Conservation (phyloP, 2,329 filamentous ascomycete species). For the Fusarium sp. region DNA sequence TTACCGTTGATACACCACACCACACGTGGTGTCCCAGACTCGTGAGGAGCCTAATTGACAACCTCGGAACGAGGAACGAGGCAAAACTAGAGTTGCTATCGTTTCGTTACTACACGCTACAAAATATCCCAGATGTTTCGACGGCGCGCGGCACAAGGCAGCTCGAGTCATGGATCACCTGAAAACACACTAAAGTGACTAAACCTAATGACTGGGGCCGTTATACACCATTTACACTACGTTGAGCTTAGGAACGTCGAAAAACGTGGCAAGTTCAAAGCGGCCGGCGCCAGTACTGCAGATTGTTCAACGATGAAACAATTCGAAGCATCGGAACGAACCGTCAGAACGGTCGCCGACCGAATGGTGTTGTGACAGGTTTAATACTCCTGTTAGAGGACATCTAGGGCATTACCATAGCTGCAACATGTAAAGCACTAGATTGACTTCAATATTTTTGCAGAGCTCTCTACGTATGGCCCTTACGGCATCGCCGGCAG, state of each 20-base stretch:
- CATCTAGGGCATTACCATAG: background rate
- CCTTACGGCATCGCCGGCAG: slow-evolving; percentile 9
- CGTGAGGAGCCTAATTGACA: background rate
- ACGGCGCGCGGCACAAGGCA: background rate
- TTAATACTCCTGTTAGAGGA: slow-evolving; percentile 5
- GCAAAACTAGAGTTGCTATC: background rate
- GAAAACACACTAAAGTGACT: slow-evolving; percentile 8
- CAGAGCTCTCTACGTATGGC: background rate
- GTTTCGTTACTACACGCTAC: slow-evolving; percentile 1
- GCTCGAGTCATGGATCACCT: slow-evolving; percentile 5
- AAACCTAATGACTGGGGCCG: background rate
- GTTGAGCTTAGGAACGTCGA: background rate
- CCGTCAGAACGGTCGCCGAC: slow-evolving; percentile 24
- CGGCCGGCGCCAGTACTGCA: background rate
- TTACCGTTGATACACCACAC: slow-evolving; percentile 17
- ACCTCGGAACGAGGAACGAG: slow-evolving; percentile 16
- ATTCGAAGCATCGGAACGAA: slow-evolving; percentile 16
- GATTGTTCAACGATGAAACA: slow-evolving; percentile 4
- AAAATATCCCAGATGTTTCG: background rate
- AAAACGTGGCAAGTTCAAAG: background rate
- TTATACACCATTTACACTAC: background rate
- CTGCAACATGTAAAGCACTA: background rate
- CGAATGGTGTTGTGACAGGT: background rate
- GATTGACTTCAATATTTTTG: background rate
- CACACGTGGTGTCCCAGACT: slow-evolving; percentile 4